Evolutionary conservation across 2,329 filamentous ascomycete species (phyloP), one percentile per base, ranked within the genome.

Genomic region (Nemania sp.): DNA sequence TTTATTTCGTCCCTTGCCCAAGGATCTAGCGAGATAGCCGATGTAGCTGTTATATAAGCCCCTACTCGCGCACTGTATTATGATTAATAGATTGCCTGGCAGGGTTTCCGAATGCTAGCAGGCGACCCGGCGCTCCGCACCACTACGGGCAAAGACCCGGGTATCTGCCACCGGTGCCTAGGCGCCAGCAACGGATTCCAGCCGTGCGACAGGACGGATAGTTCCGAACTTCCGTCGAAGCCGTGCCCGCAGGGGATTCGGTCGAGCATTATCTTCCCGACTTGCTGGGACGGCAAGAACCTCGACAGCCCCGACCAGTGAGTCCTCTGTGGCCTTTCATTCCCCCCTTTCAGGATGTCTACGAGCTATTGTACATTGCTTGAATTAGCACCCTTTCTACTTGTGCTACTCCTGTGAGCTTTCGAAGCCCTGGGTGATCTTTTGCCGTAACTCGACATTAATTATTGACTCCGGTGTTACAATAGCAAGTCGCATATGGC

Each of bases 201-300:
- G 36, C 60, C 60, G 0, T 62, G 60, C 48, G 60, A 60, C n/a
- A 23, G 28, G 34, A 61, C 54, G 15, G 61, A 75, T 56, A 68
- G 68, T n/a, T 59, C 61, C 26, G 67, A 64, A 26, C 49, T 62
- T n/a, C 60, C 42, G 15, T 48, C 22, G 26, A 42, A 34, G 50
- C 50, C 50, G 36, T 61, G 61, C 48, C 61, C 56, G 0, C 49
- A 54, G 4, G 59, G 61, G 4, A 61, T 54, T 23, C 59, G 59
- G 31, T 56, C 59, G 9, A 63, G 52, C 22, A 36, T 63, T 28
- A 64, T 60, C 45, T 61, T 64, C 24, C 60, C 58, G 34, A 61
- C 58, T 36, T 76, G 74, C 68, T 77, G 74, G 74, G 73, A 76
- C 54, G 74, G 74, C 42, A 69, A 72, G 54, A 76, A 74, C 50